phyloP scores from a whole-genome alignment of 805 yeast species.

The Isabelozyma heimii region DNA sequence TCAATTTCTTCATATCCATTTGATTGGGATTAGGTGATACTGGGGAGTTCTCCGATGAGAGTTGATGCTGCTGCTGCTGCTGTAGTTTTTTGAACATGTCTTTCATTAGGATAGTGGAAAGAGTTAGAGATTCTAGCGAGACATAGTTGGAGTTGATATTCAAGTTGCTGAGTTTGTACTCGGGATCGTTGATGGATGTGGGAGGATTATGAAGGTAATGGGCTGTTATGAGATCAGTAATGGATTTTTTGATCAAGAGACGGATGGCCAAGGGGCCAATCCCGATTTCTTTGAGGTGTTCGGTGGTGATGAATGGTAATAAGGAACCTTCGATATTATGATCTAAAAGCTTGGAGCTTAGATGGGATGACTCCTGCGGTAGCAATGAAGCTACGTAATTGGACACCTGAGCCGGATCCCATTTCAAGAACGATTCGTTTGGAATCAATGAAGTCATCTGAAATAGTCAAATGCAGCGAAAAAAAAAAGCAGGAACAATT shows the following conservation, averaged over 20 bases:
- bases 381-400: conserved; percentile 23
- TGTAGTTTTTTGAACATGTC: conserved; percentile 31
- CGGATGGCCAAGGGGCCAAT: conserved; percentile 52
- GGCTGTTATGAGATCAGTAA: conserved; percentile 49
- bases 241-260: conserved; percentile 55
- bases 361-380: conserved; percentile 15
- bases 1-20: conserved; percentile 38
- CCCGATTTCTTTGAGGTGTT: conserved; percentile 74
- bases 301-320: conserved; percentile 63
- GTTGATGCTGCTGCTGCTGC: conserved; percentile 7
- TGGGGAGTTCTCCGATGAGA: conserved; percentile 6
- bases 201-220: conserved; percentile 28
- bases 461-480: background rate
- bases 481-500: background rate
- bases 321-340: conserved; percentile 74
- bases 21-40: conserved; percentile 8
- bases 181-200: conserved; percentile 22
- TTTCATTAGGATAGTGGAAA: conserved; percentile 33
- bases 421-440: conserved; percentile 36
- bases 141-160: conserved; percentile 36
- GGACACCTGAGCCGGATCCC: conserved; percentile 49
- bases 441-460: conserved; percentile 13
- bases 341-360: conserved; percentile 34
- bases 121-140: conserved; percentile 32
- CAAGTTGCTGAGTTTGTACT: conserved; percentile 24